Percentiles rank a stretch among this genome's conserved stretches.
Evolutionary conservation across 176 grass and related monocot species (phyloP).

Genomic region (Triticum dicoccoides): DNA sequence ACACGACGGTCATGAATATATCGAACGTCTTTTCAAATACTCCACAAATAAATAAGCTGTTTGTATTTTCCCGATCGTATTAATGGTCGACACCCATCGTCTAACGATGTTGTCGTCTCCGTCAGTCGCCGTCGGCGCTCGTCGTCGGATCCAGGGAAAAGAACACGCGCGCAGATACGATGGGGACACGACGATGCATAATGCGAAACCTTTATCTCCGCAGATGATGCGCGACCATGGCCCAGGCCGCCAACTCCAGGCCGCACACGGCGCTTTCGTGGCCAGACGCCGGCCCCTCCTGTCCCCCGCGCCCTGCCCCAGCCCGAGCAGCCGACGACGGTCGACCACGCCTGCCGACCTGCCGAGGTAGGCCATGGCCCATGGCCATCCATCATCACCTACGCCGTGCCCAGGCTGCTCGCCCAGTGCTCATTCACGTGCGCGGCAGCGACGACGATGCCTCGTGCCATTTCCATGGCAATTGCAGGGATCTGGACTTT

Average conservation of each 20-base stretch:
- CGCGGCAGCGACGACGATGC: not conserved
- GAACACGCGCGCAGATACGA: constrained; percentile 27
- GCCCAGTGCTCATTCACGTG: constrained; percentile 7
- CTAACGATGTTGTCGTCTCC: not conserved
- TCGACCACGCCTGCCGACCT: constrained; percentile 14
- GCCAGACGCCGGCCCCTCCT: not conserved
- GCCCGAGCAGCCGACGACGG: not conserved
- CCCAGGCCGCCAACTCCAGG: constrained; percentile 12
- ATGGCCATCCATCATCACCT: not conserved
- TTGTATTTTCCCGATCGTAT: not conserved
- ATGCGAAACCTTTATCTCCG: constrained; percentile 27
- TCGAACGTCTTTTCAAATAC: too few relatives aligned
- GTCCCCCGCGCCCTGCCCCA: not conserved
- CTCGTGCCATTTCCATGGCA: not conserved
- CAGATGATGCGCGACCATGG: not conserved
- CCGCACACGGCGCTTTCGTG: constrained; percentile 35
- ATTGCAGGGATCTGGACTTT: constrained; percentile 1
- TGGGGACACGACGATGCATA: not conserved
- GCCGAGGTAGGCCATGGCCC: not conserved
- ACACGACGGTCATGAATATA: too few relatives aligned
- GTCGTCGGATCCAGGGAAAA: constrained; percentile 28
- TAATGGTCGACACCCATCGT: not conserved
- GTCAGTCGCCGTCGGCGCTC: not conserved
- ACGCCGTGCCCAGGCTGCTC: not conserved
- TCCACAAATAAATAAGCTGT: too few relatives aligned